Conservation (phyloP, 345 rosid genomes). For the Pugionium dolabratum region DNA sequence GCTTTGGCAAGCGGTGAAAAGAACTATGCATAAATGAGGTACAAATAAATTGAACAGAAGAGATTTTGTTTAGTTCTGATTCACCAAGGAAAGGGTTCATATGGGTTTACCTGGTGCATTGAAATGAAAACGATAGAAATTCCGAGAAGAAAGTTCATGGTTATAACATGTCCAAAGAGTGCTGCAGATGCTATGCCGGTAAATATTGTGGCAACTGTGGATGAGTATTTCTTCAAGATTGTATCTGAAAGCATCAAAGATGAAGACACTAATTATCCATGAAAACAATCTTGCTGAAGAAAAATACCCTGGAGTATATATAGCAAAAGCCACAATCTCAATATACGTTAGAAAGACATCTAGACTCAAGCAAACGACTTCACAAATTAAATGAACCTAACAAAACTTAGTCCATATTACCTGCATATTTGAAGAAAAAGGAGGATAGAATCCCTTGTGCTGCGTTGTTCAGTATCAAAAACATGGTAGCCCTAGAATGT, state of each 20-base stretch:
- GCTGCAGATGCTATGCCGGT: slow-evolving; percentile 94
- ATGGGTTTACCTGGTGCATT: slow-evolving; percentile 83
- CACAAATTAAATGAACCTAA: neutral
- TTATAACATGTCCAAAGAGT: slow-evolving; percentile 87
- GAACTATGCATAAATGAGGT: slow-evolving; percentile 53
- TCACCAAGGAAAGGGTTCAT: slow-evolving; percentile 6
- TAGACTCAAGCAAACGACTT: slow-evolving; percentile 15
- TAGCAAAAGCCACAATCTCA: slow-evolving; percentile 11
- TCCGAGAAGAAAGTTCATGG: slow-evolving; percentile 87
- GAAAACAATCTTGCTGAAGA: slow-evolving; percentile 3
- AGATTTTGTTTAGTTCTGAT: neutral
- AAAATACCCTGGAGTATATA: neutral
- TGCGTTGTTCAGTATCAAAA: slow-evolving; percentile 88
- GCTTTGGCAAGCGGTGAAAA: slow-evolving; percentile 85
- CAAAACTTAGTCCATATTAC: slow-evolving; percentile 40
- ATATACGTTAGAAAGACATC: slow-evolving; percentile 8
- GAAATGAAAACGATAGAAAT: slow-evolving; percentile 94
- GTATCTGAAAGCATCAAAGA: slow-evolving; percentile 65
- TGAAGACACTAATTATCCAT: neutral
- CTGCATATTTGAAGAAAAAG: slow-evolving; percentile 98
- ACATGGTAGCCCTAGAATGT: slow-evolving; percentile 92
- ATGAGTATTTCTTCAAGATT: slow-evolving; percentile 96
- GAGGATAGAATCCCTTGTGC: slow-evolving; percentile 95
- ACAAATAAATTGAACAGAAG: neutral
- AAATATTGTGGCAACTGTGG: slow-evolving; percentile 96